Base-by-base conservation (phyloP, 139 green algal genomes). In the Yamagishiella unicocca region DNA sequence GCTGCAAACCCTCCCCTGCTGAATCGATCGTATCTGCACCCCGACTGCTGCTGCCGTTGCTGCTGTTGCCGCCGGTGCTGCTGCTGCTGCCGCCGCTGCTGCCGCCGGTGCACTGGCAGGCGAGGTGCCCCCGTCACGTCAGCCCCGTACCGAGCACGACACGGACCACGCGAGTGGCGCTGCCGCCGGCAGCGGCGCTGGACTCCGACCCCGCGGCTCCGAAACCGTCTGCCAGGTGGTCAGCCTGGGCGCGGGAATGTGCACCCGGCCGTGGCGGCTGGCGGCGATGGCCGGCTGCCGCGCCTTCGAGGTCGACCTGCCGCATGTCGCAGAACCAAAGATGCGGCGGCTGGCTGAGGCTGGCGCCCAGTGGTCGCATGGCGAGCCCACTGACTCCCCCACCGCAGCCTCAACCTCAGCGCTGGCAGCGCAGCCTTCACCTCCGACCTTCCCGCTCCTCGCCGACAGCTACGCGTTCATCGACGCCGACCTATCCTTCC, bases 201-300 rank as follows among this genome's bases (percentile, higher is more conserved):
- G 50, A 58, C 50, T 25, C 14, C 50, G 50, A 58, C 50, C 17
- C 50, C 50, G 50, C 50, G 17, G 50, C 50, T 17, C 50, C 50
- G 21, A 50, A 8, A 27, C 12, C 73, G 40, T 58, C 53, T 71
- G 53, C 40, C 85, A 93, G 45, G 86, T 93, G 17, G 91, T 93
- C 14, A 82, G 74, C 25, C 62, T 93, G 3, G 91, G 91, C n/a
- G 90, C 88, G 6, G 91, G 88, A 64, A 93, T 92, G 88, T 90
- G 91, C 85, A 91, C 85, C 0, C 88, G 88, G 29, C 88, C 91
- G 25, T 93, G 91, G 91, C 86, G 91, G 35, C 83, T 93, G 70
- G 31, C 67, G 2, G 31, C 46, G 40, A 80, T 82, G 12, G 38
- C 66, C 0, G 25, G 43, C 29, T 55, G 35, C 14, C 8, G 2